Conservation (phyloP, 2,329 filamentous ascomycete species). For the Trichoderma endophyticum region DNA sequence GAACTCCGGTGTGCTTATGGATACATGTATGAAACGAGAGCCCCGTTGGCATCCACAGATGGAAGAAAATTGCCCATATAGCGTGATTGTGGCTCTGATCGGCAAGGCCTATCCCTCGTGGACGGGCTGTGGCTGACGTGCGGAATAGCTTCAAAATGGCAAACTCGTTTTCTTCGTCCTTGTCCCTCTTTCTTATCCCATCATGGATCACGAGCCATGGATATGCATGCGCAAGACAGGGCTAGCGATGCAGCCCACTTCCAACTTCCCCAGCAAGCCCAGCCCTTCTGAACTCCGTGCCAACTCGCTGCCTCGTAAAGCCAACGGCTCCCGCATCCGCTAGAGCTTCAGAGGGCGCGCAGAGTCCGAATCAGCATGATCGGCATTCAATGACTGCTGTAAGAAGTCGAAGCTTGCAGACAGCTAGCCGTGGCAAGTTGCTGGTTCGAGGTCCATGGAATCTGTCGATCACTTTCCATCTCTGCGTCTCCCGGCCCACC, state of each 20-base stretch:
- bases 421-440: not conserved
- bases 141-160: not conserved
- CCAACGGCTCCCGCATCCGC: not conserved
- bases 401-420: not conserved
- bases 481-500: slow-evolving; percentile 11
- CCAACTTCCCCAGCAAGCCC: not conserved
- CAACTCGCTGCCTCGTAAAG: not conserved
- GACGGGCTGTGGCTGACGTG: not conserved
- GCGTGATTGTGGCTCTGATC: slow-evolving; percentile 17
- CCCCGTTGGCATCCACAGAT: not conserved
- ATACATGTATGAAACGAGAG: slow-evolving; percentile 1
- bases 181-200: not conserved
- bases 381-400: not conserved
- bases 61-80: not conserved
- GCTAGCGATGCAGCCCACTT: not conserved
- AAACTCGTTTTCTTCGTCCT: not conserved
- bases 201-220: slow-evolving; percentile 8
- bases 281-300: not conserved
- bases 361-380: slow-evolving; percentile 1
- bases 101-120: not conserved
- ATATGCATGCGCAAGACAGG: slow-evolving; percentile 16
- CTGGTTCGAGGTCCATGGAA: not conserved
- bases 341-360: not conserved
- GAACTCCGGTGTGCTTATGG: slow-evolving; percentile 9
- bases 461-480: slow-evolving; percentile 15